Evolutionary conservation across 148 eudicot genomes (phyloP).

Genomic region (Linanthus parryae): DNA sequence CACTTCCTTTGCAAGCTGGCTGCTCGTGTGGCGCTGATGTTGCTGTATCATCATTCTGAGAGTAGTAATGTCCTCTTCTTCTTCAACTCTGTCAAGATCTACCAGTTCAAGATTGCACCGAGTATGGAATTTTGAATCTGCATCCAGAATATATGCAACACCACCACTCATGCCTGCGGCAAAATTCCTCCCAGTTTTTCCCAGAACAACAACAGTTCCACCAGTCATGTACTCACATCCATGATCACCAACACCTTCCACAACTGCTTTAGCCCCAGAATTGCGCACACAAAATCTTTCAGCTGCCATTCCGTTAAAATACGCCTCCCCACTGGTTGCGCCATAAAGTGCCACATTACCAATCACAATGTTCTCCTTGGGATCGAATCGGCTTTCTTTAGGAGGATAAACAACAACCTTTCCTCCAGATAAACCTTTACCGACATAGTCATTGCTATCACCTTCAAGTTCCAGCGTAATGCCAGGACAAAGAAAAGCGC

Average conservation of each 20-base stretch:
- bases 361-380: constrained; percentile 93
- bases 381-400: constrained; percentile 76
- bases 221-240: constrained; percentile 99
- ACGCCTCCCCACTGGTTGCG: constrained; percentile 87
- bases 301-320: constrained; percentile 98
- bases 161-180: constrained; percentile 99
- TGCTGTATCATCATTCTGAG: constrained; percentile 94
- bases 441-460: constrained; percentile 98
- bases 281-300: constrained; percentile 96
- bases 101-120: constrained; percentile 89
- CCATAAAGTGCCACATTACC: constrained; percentile 99
- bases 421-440: constrained; percentile 96
- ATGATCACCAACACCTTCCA: constrained; percentile 99
- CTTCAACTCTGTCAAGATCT: constrained; percentile 90
- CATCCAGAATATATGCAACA: constrained; percentile 80
- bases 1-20: constrained; percentile 78
- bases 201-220: constrained; percentile 84
- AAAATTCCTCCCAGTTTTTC: constrained; percentile 93
- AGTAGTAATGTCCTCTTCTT: constrained; percentile 82
- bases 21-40: constrained; percentile 90
- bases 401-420: constrained; percentile 94
- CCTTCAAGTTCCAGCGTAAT: constrained; percentile 96
- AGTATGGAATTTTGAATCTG: constrained; percentile 50
- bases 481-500: constrained; percentile 97
- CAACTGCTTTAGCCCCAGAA: constrained; percentile 95